Conservation (phyloP, 2,329 filamentous ascomycete genomes). For the Paracamarosporium sp. region DNA sequence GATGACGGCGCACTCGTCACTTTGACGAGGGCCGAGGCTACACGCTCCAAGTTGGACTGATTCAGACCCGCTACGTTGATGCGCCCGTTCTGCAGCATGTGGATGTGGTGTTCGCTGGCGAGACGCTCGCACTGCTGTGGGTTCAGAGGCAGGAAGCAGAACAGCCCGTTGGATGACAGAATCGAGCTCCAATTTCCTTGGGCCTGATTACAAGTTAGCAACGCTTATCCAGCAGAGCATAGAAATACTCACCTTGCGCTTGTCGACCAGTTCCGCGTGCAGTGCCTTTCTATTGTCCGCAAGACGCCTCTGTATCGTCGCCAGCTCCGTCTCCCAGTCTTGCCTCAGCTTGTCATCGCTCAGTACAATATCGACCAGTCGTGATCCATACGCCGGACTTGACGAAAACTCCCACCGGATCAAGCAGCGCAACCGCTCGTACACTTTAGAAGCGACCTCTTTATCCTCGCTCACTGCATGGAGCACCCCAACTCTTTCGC, state of each 20-base stretch:
- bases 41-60: conserved; percentile 19
- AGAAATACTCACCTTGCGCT: conserved; percentile 13
- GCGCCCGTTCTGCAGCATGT: conserved; percentile 29
- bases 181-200: conserved; percentile 27
- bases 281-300: conserved; percentile 13
- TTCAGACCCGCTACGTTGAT: conserved; percentile 35
- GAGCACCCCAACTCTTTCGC: conserved; percentile 44
- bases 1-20: conserved; percentile 7
- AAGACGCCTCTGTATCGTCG: conserved; percentile 20
- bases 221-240: neutral
- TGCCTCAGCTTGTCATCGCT: conserved; percentile 12
- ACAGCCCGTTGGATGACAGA: conserved; percentile 25
- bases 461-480: conserved; percentile 27
- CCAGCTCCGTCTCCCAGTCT: conserved; percentile 20
- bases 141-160: conserved; percentile 24
- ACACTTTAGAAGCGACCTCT: conserved; percentile 23
- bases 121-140: conserved; percentile 22
- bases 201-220: conserved; percentile 18
- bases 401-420: conserved; percentile 38
- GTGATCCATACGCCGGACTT: conserved; percentile 34
- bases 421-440: conserved; percentile 34
- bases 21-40: conserved; percentile 26
- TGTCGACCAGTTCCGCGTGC: conserved; percentile 15
- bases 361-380: conserved; percentile 31
- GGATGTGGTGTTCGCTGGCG: conserved; percentile 24